Evolutionary conservation across 2,329 filamentous ascomycete species (phyloP), one percentile per base, ranked within the genome.

Genomic region (Cordyceps farinosa): DNA sequence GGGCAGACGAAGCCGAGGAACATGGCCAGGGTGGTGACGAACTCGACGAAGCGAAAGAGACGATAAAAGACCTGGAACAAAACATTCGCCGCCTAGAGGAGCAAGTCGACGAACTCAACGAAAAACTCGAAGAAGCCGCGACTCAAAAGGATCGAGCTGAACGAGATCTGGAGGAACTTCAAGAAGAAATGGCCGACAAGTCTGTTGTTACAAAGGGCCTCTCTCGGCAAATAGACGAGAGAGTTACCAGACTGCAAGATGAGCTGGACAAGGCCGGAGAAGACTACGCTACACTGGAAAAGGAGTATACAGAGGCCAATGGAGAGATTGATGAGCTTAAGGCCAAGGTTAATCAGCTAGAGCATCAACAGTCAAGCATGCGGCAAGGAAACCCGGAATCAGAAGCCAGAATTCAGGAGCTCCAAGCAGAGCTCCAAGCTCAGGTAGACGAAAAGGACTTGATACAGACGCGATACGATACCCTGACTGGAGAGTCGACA

Each of bases 171-270:
- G 82, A 87, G 68, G 86, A 89, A 69, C 79, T 92, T 30, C 89
- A 90, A 66, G 88, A 91, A 61, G 90, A 92, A 69, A 86, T 92
- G 82, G 84, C 89, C 29, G 88, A 93, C 75, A 92, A 92, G 69
- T 93, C 90, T 0, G 83, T 92, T 44, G 86, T 86, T 60, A 90
- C 89, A 13, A 92, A 90, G 71, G 89, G 88, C 2, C 80, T 91
- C 9, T 90, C 86, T 59, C 84, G 89, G 38, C 90, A 93, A 74
- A 82, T 91, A 22, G 89, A 93, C 69, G 89, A 91, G 67, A 91
- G 87, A 73, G 78, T 86, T 9, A 77, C 80, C 58, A 85, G 86
- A 38, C 77, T 93, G 10, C 88, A 92, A 68, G 78, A 84, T 52
- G 89, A 92, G 63, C 76, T 91, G 6, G 84, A 85, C 63, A 77